Base-by-base conservation (phyloP, 345 rosid genomes). In the Brassica carinata region DNA sequence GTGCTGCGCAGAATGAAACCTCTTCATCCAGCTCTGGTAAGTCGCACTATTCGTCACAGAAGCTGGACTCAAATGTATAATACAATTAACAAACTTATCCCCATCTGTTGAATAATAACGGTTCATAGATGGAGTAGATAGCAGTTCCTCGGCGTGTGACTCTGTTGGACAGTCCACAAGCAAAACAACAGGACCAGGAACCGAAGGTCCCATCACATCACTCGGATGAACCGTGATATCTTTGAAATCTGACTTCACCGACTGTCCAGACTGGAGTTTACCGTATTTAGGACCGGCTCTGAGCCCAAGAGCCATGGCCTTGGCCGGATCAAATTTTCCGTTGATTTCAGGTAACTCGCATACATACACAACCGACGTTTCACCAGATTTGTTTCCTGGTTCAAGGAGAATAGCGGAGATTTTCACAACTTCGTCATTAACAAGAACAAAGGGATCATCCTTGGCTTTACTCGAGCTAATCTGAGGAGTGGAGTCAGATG, bases 151-250 rank as follows among this genome's bases (percentile, higher is more conserved):
- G 7, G 86, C 84, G 85, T 93, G 98, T 77, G 87, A 87, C 77
- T 85, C 90, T 69, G 98, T 89, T 66, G 98, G 99, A 90, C 99
- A 96, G 85, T 96, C 98, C 51, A 92, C 92, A 55, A 96, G 92
- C 68, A 90, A 79, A 51, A 92, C 92, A 74, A 96, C 77, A 14
- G 98, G 99, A 83, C 98, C 99, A 57, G 95, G 94, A 81, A 90
- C 74, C 45, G 97, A 86, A 77, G 99, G 97, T 61, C 85, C 99
- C 99, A 96, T 92, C 43, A 96, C 99, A 81, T 96, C 99, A 82
- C 94, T 81, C 31, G 99, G 99, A 85, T 93, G 91, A 84, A 96
- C 94, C 34, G 71, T 88, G 80, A 88, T 88, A 82, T 90, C 85
- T 76, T 77, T 83, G 72, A 34, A 71, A 72, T 92, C 97, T 30